These are phyloP conservation scores for Chrysochromulina parva DNA, from an alignment of 78 protist species.

Conservation along the genomic window DNA sequence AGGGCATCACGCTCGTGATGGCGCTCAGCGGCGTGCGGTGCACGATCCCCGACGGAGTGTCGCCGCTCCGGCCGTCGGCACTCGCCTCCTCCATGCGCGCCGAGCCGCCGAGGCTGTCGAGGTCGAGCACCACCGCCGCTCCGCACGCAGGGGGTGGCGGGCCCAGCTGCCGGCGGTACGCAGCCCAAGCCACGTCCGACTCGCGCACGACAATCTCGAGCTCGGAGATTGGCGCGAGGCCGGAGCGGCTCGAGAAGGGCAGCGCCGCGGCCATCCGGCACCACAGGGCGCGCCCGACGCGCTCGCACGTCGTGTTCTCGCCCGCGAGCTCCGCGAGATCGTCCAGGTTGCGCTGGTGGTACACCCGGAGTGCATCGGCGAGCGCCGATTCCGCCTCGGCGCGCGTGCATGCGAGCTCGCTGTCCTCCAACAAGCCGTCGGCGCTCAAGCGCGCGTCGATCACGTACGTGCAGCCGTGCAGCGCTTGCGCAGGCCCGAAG, in stretches of 20 bases:
- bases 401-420: not conserved
- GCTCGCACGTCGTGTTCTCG: not conserved
- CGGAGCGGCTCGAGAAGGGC: not conserved
- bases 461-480: not conserved
- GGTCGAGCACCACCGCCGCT: too few relatives aligned
- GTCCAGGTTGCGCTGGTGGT: slow-evolving; percentile 8
- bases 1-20: too few relatives aligned
- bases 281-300: not conserved
- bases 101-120: too few relatives aligned
- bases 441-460: not conserved
- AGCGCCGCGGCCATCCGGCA: not conserved
- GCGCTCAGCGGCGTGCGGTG: too few relatives aligned
- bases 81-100: too few relatives aligned
- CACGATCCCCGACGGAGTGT: too few relatives aligned
- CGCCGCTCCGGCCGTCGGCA: too few relatives aligned
- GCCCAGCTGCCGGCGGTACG: not conserved
- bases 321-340: not conserved
- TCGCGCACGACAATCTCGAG: not conserved
- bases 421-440: not conserved
- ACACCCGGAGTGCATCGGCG: not conserved
- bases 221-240: not conserved
- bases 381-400: not conserved
- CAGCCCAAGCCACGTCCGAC: not conserved
- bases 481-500: not conserved
- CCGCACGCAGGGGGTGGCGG: too few relatives aligned